A percentile compares a stretch with the other conserved stretches of the same genome.
These are phyloP conservation scores for Ceratobasidium sp. DNA, from an alignment of 1,284 basidiomycete genomes.

Conservation along the genomic window DNA sequence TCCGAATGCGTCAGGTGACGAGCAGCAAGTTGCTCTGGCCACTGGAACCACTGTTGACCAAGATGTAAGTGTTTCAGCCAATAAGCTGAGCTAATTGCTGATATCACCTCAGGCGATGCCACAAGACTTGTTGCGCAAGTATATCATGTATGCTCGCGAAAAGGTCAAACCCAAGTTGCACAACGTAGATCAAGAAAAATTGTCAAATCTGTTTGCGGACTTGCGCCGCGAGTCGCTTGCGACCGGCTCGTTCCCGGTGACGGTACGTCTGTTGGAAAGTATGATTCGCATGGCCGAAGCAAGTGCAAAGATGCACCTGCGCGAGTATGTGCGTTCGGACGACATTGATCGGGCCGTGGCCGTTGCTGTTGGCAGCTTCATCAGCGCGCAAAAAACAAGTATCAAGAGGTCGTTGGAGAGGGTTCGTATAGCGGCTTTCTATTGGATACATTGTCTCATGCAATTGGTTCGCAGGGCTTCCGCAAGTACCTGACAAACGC, in stretches of 20 bases:
- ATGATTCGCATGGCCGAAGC: constrained; percentile 99
- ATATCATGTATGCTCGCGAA: constrained; percentile 98
- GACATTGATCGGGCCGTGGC: constrained; percentile 98
- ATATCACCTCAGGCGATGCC: constrained; percentile 77
- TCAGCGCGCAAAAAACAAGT: constrained; percentile 95
- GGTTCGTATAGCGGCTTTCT: constrained; percentile 59
- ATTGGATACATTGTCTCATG: not conserved
- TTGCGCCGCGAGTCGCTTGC: constrained; percentile 94
- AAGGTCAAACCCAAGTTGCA: constrained; percentile 91
- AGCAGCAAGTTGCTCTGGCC: constrained; percentile 73
- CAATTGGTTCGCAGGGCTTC: constrained; percentile 70
- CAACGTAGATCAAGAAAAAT: constrained; percentile 95
- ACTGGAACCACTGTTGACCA: constrained; percentile 79
- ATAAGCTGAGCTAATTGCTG: not conserved
- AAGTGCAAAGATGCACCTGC: constrained; percentile 96
- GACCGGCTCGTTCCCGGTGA: constrained; percentile 98
- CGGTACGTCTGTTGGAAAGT: constrained; percentile 95
- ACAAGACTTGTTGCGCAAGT: constrained; percentile 96
- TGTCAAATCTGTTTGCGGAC: constrained; percentile 94
- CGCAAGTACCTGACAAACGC: constrained; percentile 96
- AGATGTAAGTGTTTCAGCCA: constrained; percentile 67
- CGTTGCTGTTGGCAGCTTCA: constrained; percentile 93
- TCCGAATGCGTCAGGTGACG: constrained; percentile 86
- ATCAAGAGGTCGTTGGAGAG: constrained; percentile 98
- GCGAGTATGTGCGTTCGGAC: constrained; percentile 94